These are phyloP conservation scores for Trypanosoma platydactyli DNA, from an alignment of 208 protist genomes.

Conservation along the genomic window DNA sequence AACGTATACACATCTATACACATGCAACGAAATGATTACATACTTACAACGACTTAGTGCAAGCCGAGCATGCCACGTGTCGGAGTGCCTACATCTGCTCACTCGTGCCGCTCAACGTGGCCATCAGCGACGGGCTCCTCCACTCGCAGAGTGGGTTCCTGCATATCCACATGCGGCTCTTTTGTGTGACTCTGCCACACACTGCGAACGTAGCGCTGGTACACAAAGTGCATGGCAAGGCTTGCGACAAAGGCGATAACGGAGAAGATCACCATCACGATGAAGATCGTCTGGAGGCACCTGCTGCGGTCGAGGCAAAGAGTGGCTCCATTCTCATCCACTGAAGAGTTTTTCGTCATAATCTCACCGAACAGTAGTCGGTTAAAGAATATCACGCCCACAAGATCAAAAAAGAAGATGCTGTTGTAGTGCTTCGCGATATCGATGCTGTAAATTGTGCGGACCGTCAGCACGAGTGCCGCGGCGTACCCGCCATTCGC, in stretches of 20 bases:
- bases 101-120: no score
- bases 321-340: slow-evolving; percentile 4
- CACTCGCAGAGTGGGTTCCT: no score
- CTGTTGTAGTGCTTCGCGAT: slow-evolving; percentile 57
- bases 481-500: slow-evolving; percentile 45
- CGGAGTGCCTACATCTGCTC: no score
- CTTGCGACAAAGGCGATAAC: slow-evolving; percentile 20
- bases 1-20: not conserved
- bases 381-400: slow-evolving; percentile 47
- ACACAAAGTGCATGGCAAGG: slow-evolving; percentile 34
- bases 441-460: slow-evolving; percentile 50
- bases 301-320: slow-evolving; percentile 32
- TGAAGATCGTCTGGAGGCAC: slow-evolving; percentile 37
- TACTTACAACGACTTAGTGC: no score
- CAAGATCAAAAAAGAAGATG: slow-evolving; percentile 44
- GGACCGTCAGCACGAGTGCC: slow-evolving; percentile 38
- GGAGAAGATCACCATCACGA: slow-evolving; percentile 31
- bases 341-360: slow-evolving; percentile 40
- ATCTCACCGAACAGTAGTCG: slow-evolving; percentile 52
- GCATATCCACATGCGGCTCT: not conserved
- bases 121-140: no score
- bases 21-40: not conserved
- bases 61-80: no score
- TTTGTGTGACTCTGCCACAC: not conserved
- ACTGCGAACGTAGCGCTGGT: slow-evolving; percentile 34